A percentile compares a stretch with the other conserved stretches of the same genome.
Conservation (phyloP, 2,329 filamentous ascomycete species). For the Phoma sp. region DNA sequence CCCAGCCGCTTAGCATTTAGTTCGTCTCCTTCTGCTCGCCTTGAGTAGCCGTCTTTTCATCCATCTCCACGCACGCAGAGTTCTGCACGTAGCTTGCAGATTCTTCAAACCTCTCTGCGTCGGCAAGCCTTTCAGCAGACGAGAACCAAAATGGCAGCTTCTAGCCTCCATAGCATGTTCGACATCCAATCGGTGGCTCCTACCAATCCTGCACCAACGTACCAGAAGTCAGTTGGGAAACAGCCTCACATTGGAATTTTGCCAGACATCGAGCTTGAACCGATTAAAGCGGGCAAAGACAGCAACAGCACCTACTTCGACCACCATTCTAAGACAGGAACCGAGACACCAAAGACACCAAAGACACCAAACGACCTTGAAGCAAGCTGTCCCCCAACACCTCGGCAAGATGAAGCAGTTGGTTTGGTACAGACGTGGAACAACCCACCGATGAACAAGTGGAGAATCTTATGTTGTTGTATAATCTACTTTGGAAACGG, state of each 20-base stretch:
- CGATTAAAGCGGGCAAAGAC: slow-evolving; percentile 29
- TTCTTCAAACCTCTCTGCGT: not conserved
- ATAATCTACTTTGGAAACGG: slow-evolving; percentile 73
- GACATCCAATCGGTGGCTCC: slow-evolving; percentile 50
- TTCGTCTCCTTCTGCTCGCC: not conserved
- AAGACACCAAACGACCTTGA: slow-evolving; percentile 57
- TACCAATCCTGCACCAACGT: slow-evolving; percentile 49
- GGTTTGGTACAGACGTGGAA: slow-evolving; percentile 65
- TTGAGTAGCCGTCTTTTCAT: too few species aligned
- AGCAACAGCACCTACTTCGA: slow-evolving; percentile 21
- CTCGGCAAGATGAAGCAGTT: slow-evolving; percentile 49
- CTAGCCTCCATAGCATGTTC: slow-evolving; percentile 51
- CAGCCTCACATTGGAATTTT: slow-evolving; percentile 28
- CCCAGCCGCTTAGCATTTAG: not conserved
- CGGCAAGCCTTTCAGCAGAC: not conserved
- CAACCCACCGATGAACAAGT: slow-evolving; percentile 71
- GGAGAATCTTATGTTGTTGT: slow-evolving; percentile 69
- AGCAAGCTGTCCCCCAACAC: slow-evolving; percentile 62
- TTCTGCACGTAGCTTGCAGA: not conserved
- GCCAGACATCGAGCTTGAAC: slow-evolving; percentile 47
- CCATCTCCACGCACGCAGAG: not conserved
- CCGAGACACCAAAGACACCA: slow-evolving; percentile 42
- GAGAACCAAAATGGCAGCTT: slow-evolving; percentile 43
- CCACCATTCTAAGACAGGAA: slow-evolving; percentile 15
- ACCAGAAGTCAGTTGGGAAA: slow-evolving; percentile 33